Evolutionary conservation across 208 protist species (phyloP), one percentile per base, ranked within the genome.

Genomic region (Crithidia mellificae): DNA sequence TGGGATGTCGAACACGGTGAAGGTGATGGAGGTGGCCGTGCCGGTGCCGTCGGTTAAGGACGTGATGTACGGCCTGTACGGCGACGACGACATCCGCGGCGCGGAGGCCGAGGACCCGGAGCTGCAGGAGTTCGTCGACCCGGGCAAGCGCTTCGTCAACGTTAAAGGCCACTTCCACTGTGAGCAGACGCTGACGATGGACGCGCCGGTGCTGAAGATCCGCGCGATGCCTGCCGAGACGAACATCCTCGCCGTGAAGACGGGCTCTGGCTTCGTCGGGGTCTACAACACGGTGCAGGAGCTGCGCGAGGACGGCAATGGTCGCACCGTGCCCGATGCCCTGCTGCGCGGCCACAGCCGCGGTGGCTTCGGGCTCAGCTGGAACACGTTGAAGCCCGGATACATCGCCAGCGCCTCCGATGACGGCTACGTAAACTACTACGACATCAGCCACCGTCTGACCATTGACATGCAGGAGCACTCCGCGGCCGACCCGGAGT

Each of bases 361-460:
- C 8, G 78, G 78, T 44, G 84, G 84, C 55, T 90, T 87, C 41
- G 84, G 77, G 20, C 73, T 90, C 12, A 62, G 64, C 49, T 90
- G 84, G 84, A 85, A 61, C 64, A 34, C 66, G 22, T 57, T 63
- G 43, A 82, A 83, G 63, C 59, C 89, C 25, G 98, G 98, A 50
- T 63, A 77, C 46, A 74, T 99, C 38, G 74, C 97, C 8, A 95
- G 78, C 55, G 96, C 87, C 25, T 79, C 88, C n/a, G 95, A 99
- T 66, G 98, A 99, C 74, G 68, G 73, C 30, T 78, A 86, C 6
- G 78, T 98, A 5, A 96, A 96, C 75, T 62, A 97, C 58, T 99
- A 96, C 95, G 92, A 99, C 71, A 83, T 99, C 34, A 69, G 59
- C 14, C 74, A 92, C 55, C 66, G 43, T 69, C 56, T 86, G 34